Percentiles rank a stretch among this genome's conserved stretches.
These are phyloP conservation scores for Tricladium varicosporioides DNA, from an alignment of 2,329 filamentous ascomycete species.

Conservation along the genomic window DNA sequence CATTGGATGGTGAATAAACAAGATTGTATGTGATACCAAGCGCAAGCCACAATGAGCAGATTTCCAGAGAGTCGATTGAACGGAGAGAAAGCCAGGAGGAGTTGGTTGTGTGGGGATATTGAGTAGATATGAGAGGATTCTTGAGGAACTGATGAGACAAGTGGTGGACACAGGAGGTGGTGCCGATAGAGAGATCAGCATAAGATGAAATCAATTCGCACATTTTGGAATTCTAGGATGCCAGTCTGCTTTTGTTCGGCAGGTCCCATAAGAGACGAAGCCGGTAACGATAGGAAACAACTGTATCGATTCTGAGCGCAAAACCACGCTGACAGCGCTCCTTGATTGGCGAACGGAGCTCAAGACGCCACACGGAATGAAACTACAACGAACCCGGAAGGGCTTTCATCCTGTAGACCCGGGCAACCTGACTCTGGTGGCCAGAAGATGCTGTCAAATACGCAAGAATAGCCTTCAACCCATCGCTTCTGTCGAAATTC, in stretches of 20 bases:
- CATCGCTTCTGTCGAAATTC: background rate
- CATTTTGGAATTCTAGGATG: background rate
- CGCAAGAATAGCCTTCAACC: background rate
- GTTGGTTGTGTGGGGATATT: slow-evolving; percentile 13
- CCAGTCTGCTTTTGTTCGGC: too few relatives aligned
- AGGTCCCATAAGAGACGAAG: too few relatives aligned
- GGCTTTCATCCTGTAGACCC: too few relatives aligned
- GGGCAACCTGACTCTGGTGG: too few relatives aligned
- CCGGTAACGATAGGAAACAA: too few relatives aligned
- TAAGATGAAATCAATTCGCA: slow-evolving; percentile 9
- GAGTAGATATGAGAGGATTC: slow-evolving; percentile 28
- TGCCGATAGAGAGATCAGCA: slow-evolving; percentile 16
- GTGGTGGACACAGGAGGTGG: slow-evolving; percentile 7
- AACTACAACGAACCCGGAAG: too few relatives aligned
- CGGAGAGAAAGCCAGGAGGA: slow-evolving; percentile 10
- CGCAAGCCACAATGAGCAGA: slow-evolving; percentile 15
- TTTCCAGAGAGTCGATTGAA: slow-evolving; percentile 9
- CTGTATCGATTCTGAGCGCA: too few relatives aligned
- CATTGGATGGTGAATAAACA: slow-evolving; percentile 13
- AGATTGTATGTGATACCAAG: slow-evolving; percentile 1
- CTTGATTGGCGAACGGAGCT: too few relatives aligned
- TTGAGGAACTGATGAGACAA: slow-evolving; percentile 18
- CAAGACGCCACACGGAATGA: too few relatives aligned
- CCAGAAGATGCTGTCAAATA: background rate
- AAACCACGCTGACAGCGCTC: too few relatives aligned